Evolutionary conservation across 192 early-diverging fungal species (phyloP), one percentile per base, ranked within the genome.

Genomic region (Coemansia nantahalensis): DNA sequence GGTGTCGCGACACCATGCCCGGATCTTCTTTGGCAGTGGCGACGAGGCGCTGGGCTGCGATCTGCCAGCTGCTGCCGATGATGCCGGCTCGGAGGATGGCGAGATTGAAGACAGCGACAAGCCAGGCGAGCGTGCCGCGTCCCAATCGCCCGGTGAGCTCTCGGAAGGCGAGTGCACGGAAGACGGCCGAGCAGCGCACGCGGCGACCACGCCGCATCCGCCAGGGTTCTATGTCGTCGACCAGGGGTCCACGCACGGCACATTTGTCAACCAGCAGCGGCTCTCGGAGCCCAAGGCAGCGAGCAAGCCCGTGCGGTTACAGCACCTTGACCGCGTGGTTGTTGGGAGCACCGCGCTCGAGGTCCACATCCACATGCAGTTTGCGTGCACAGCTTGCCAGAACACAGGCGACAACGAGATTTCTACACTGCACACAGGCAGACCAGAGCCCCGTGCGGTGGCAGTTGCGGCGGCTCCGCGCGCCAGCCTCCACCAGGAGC

Each of bases 231-330:
- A 65, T 49, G 61, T 88, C 28, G 68, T 80, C 5, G 86, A 88
- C 41, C 68, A 67, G 22, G 88, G 87, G 8, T 91, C 90, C 12
- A 84, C 82, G 6, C 84, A 91, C 40, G 90, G 90, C 5, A 90
- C 90, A 1, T 83, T 84, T 53, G 54, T 90, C 31, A 90, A 91
- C 56, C 76, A 68, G 8, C 36, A 60, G 21, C 70, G 90, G 22
- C 65, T 91, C 11, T 87, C 86, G 0, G 68, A 74, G 5, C 31
- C 84, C 34, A 91, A 86, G 54, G 45, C 59, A 3, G 75, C 81
- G 17, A 87, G 85, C 55, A 63, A 77, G 19, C 90, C 90, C 0
- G 56, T 45, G 9, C 51, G 36, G 15, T 50, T 91, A 15, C 32
- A 59, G 4, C 85, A 91, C 53, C 30, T 71, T 37, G 86, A 89